A percentile compares a stretch with the other conserved stretches of the same genome.
phyloP scores from a whole-genome alignment of 2,329 filamentous ascomycete genomes.

The Monosporascus sp. region DNA sequence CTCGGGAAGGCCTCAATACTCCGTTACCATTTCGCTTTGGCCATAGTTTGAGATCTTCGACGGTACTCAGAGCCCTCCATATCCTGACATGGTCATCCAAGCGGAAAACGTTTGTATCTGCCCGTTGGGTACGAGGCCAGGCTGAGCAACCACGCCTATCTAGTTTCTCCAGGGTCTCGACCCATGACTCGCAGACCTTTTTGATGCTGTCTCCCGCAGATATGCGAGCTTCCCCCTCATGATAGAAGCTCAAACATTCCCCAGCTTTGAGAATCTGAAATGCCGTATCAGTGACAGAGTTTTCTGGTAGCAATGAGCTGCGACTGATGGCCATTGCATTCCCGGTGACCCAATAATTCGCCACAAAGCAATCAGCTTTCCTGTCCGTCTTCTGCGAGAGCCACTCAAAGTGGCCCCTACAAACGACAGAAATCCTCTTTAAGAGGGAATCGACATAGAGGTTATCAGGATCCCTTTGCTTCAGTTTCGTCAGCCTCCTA shows the following conservation, averaged over 20 bases:
- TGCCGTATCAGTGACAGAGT: constrained; percentile 2
- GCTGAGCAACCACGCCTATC: constrained; percentile 1
- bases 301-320: not conserved
- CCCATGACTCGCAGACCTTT: not conserved
- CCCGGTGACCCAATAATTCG: constrained; percentile 7
- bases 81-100: constrained; percentile 13
- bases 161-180: not conserved
- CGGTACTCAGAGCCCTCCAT: constrained; percentile 7
- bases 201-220: not conserved
- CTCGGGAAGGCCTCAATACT: not conserved
- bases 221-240: not conserved
- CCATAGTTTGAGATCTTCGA: not conserved
- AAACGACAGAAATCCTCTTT: not conserved
- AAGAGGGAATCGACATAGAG: not conserved
- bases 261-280: constrained; percentile 4
- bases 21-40: not conserved
- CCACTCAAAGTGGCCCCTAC: not conserved
- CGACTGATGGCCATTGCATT: not conserved
- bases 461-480: not conserved
- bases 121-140: constrained; percentile 6
- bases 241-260: not conserved
- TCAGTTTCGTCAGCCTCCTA: not conserved
- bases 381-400: not conserved
- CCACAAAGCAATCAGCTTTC: not conserved
- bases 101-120: constrained; percentile 3